Evolutionary conservation across 352 stramenopile genomes (phyloP).

Genomic region (Pythium chondricola): DNA sequence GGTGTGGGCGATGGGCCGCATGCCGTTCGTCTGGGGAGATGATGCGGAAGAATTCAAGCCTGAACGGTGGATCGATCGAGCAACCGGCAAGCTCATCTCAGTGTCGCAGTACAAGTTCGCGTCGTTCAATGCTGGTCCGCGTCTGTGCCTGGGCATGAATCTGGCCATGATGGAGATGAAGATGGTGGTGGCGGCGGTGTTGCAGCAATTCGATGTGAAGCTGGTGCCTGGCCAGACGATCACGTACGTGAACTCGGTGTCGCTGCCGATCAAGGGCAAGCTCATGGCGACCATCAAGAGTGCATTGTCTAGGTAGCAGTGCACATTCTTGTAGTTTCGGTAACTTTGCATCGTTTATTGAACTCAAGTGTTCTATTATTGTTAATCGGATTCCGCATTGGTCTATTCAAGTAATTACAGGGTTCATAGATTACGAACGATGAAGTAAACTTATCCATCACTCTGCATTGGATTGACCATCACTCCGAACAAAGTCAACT

Average conservation of each 20-base stretch:
- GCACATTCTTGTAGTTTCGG: too few relatives aligned
- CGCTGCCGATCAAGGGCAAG: slow-evolving; percentile 32
- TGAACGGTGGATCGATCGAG: slow-evolving; percentile 30
- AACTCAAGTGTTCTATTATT: too few relatives aligned
- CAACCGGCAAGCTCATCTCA: slow-evolving; percentile 21
- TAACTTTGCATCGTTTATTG: too few relatives aligned
- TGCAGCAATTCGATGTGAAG: slow-evolving; percentile 54
- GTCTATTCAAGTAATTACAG: too few relatives aligned
- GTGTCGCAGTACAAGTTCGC: slow-evolving; percentile 59
- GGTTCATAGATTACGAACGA: too few relatives aligned
- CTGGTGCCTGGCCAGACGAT: slow-evolving; percentile 24
- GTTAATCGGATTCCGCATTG: too few relatives aligned
- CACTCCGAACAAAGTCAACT: too few relatives aligned
- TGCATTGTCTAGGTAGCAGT: too few relatives aligned
- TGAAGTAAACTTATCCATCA: too few relatives aligned
- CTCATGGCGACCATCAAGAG: slow-evolving; percentile 8
- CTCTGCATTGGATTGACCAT: too few relatives aligned
- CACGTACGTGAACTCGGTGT: slow-evolving; percentile 47
- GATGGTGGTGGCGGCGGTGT: slow-evolving; percentile 44
- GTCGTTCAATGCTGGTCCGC: slow-evolving; percentile 65
- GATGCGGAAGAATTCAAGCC: slow-evolving; percentile 53
- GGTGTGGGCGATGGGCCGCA: slow-evolving; percentile 33
- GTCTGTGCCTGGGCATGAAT: slow-evolving; percentile 62
- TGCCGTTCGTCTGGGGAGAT: slow-evolving; percentile 28
- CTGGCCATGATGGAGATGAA: slow-evolving; percentile 85